These are phyloP conservation scores for Ceriops decandra DNA, from an alignment of 345 rosid species.

Conservation along the genomic window DNA sequence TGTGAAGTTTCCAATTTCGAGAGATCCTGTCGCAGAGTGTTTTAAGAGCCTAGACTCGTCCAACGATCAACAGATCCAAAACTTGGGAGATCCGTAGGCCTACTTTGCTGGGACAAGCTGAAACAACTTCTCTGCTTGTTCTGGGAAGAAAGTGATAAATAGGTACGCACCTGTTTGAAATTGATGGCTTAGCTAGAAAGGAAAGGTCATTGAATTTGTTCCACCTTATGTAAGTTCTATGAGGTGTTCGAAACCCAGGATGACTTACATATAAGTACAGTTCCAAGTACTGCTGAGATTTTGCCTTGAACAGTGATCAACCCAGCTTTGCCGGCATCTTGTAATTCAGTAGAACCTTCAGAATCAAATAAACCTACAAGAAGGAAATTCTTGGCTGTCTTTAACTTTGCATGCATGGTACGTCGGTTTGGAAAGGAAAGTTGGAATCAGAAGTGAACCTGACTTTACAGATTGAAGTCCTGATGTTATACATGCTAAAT, in stretches of 20 bases:
- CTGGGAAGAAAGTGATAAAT: conserved; percentile 81
- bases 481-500: conserved; percentile 76
- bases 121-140: conserved; percentile 78
- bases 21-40: neutral
- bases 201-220: neutral
- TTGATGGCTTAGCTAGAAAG: neutral
- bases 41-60: neutral
- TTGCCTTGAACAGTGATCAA: conserved; percentile 81
- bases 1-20: neutral
- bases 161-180: conserved; percentile 69
- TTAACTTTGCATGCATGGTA: neutral
- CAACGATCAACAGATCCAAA: conserved; percentile 10
- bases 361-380: conserved; percentile 72
- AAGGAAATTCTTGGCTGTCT: neutral
- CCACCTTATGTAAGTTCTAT: neutral
- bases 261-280: conserved; percentile 82
- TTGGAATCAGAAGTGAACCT: conserved; percentile 36
- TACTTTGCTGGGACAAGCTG: conserved; percentile 50
- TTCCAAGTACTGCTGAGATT: conserved; percentile 88
- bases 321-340: conserved; percentile 92
- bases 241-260: neutral
- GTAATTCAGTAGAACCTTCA: conserved; percentile 61
- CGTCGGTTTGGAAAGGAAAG: neutral
- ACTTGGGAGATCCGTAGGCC: conserved; percentile 5
- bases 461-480: conserved; percentile 86